Percentiles rank a stretch among this genome's conserved stretches.
phyloP scores from a whole-genome alignment of 768 basidiomycete genomes.

The Russula lepida region DNA sequence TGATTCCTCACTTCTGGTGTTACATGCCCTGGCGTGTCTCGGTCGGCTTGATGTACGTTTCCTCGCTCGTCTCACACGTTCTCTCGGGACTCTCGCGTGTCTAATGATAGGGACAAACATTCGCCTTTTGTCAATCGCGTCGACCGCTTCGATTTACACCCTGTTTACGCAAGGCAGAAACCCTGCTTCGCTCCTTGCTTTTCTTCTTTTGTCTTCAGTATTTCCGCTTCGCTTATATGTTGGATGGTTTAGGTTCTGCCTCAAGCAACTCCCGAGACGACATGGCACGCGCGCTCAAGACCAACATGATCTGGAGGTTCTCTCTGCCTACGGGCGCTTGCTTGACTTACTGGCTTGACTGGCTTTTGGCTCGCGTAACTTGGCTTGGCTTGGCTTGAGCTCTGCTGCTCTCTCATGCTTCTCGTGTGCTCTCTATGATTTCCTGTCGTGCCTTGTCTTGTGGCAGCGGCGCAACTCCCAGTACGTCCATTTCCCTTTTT shows the following conservation, averaged over 20 bases:
- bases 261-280: not conserved
- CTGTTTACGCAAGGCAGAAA: not conserved
- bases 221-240: not conserved
- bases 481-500: not conserved
- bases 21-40: not conserved
- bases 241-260: not conserved
- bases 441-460: not conserved
- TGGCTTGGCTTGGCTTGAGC: too few relatives aligned
- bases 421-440: not conserved
- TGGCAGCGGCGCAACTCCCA: not conserved
- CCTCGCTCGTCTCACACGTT: not conserved
- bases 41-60: not conserved
- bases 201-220: too few relatives aligned
- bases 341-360: constrained; percentile 3
- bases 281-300: constrained; percentile 13
- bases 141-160: not conserved
- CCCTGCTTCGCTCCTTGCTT: not conserved
- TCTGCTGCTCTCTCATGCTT: not conserved
- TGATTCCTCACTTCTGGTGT: not conserved
- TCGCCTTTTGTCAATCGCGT: not conserved
- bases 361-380: not conserved
- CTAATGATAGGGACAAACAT: not conserved
- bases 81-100: not conserved
- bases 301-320: not conserved
- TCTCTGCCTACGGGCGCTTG: constrained; percentile 4